Conservation (phyloP, 2,329 filamentous ascomycete genomes). For the Monosporascus cannonballus region DNA sequence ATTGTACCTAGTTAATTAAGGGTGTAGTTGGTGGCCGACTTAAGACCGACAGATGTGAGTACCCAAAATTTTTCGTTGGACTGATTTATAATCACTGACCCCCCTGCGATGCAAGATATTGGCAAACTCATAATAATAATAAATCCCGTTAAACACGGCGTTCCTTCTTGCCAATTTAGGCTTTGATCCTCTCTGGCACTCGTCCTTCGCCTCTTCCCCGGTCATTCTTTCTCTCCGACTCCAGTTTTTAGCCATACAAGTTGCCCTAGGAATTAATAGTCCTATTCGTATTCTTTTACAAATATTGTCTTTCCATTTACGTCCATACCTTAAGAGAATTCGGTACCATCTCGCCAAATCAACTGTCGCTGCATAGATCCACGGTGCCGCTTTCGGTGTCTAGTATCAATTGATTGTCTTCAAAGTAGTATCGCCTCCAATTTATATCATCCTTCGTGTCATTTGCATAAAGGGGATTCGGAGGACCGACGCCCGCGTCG, state of each 20-base stretch:
- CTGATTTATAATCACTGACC: neutral
- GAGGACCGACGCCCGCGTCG: neutral
- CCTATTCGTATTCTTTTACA: neutral
- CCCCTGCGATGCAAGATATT: neutral
- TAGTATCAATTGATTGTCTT: too few relatives aligned
- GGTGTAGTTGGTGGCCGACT: neutral
- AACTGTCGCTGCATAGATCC: too few relatives aligned
- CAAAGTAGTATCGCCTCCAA: too few relatives aligned
- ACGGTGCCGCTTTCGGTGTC: too few relatives aligned
- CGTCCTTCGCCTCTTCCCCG: neutral
- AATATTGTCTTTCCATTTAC: neutral
- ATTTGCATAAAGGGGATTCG: too few relatives aligned
- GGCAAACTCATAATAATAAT: too few relatives aligned
- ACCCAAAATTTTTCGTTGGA: neutral
- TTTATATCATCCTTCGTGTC: too few relatives aligned
- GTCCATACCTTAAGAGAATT: neutral
- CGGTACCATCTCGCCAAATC: too few relatives aligned
- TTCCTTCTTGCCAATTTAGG: too few relatives aligned
- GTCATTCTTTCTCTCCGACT: neutral
- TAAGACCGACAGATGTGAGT: neutral
- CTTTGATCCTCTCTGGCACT: neutral
- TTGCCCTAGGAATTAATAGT: neutral
- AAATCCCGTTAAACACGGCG: too few relatives aligned
- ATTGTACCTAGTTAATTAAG: neutral
- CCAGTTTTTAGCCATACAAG: neutral